Percentiles rank a stretch among this genome's conserved stretches.
These are phyloP conservation scores for Cyclotella sp. DNA, from an alignment of 108 stramenopile species.

Conservation along the genomic window DNA sequence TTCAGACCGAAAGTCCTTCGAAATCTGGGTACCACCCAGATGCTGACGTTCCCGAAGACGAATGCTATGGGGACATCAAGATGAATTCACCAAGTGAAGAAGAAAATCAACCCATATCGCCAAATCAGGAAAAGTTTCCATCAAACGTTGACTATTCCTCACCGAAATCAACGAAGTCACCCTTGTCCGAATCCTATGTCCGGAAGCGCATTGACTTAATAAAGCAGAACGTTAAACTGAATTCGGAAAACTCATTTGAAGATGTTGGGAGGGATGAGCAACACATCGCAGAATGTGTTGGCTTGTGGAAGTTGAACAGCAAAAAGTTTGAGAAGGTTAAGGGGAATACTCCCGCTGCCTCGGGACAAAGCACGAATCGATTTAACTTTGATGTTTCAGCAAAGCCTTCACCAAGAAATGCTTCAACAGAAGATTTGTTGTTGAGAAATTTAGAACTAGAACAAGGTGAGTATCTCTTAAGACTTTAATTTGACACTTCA, in stretches of 20 bases:
- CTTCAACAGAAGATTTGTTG: slow-evolving; percentile 25
- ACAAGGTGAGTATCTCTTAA: slow-evolving; percentile 10
- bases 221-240: slow-evolving; percentile 29
- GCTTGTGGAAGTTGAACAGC: slow-evolving; percentile 24
- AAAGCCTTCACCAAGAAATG: background rate
- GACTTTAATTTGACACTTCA: background rate
- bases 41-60: slow-evolving; percentile 5
- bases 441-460: slow-evolving; percentile 30
- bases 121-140: slow-evolving; percentile 1
- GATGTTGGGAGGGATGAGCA: slow-evolving; percentile 18
- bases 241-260: slow-evolving; percentile 24
- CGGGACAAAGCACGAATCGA: background rate
- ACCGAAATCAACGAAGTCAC: background rate
- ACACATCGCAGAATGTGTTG: slow-evolving; percentile 30
- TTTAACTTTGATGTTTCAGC: background rate
- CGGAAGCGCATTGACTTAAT: slow-evolving; percentile 37
- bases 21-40: background rate
- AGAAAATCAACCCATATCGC: slow-evolving; percentile 19
- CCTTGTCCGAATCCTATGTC: slow-evolving; percentile 4
- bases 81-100: slow-evolving; percentile 21
- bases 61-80: background rate
- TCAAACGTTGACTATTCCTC: background rate
- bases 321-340: slow-evolving; percentile 21
- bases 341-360: slow-evolving; percentile 1
- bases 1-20: slow-evolving; percentile 5